These are phyloP conservation scores for Hypoxylon sp. DNA, from an alignment of 2,329 filamentous ascomycete genomes.

Conservation along the genomic window DNA sequence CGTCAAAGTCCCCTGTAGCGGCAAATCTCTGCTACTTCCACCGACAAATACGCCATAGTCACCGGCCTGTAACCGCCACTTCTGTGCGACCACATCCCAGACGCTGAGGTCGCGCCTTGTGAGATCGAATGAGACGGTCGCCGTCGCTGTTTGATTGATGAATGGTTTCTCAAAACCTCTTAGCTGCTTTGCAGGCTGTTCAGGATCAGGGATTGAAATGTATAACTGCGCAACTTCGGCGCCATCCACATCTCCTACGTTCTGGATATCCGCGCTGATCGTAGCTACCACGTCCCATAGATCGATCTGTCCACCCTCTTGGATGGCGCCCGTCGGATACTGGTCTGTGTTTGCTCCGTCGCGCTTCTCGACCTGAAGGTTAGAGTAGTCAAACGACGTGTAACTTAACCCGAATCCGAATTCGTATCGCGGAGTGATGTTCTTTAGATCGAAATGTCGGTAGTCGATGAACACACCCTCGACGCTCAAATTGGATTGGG, in stretches of 20 bases:
- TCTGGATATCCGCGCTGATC: constrained; percentile 52
- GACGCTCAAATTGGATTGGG: constrained; percentile 59
- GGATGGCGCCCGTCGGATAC: constrained; percentile 52
- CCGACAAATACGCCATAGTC: constrained; percentile 57
- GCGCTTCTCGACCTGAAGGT: constrained; percentile 50
- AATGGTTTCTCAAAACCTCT: constrained; percentile 71
- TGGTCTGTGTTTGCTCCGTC: constrained; percentile 42
- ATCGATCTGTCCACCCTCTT: constrained; percentile 55
- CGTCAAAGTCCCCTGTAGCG: constrained; percentile 50
- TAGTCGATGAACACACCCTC: constrained; percentile 64
- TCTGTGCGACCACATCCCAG: constrained; percentile 69
- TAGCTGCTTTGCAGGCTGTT: constrained; percentile 64
- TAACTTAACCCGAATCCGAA: constrained; percentile 67
- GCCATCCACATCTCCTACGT: constrained; percentile 53
- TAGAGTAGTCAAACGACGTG: constrained; percentile 60
- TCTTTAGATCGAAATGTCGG: constrained; percentile 59
- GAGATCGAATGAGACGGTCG: constrained; percentile 60
- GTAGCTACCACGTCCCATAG: constrained; percentile 57
- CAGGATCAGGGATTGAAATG: constrained; percentile 52
- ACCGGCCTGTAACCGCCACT: constrained; percentile 64
- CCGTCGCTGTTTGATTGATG: constrained; percentile 55
- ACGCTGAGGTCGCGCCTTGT: constrained; percentile 71
- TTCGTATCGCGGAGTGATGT: constrained; percentile 60
- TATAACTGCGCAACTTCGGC: constrained; percentile 61
- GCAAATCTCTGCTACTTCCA: constrained; percentile 56